Evolutionary conservation across 306 rosid species (phyloP), one percentile per base, ranked within the genome.

Genomic region (Begonia loranthoides): DNA sequence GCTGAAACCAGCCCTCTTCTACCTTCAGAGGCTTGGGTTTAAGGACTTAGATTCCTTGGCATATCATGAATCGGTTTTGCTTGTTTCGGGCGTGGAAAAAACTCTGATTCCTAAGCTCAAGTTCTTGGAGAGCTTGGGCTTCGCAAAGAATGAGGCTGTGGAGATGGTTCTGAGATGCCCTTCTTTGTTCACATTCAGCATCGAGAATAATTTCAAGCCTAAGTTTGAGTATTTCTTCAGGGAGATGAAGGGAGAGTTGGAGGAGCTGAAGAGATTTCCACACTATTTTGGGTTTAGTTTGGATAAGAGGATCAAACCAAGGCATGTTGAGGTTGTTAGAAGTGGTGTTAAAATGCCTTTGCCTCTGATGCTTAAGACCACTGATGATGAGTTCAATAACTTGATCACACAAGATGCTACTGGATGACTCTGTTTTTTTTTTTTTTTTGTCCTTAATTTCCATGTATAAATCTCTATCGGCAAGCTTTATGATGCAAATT

Each of bases 281-380:
- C 97, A 89, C 68, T 89, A 77, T 46, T 84, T 89, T 45, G 73
- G 93, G 1, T 89, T 89, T 49, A 89, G 97, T 58, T 64, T 89
- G 70, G 97, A 84, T 56, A 89, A 89, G 52, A 85, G 95, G 85
- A 85, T 89, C 33, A 89, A 72, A 65, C 87, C 93, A 13, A 85
- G 97, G 66, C 79, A 90, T 38, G 52, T 51, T 69, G 81, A 90
- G 64, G 61, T 62, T 45, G 65, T 70, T 61, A 41, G 63, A 54
- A 70, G 73, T 71, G 92, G 83, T 10, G 34, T 73, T n/a, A 53
- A 55, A 47, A 14, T 75, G 67, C 63, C 82, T 58, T 73, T 89
- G 80, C 62, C 95, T 3, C 34, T 71, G 55, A 77, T 89, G 95
- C 94, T 89, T 19, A 85, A 73, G 66, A 72, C 74, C 74, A 89